Base-by-base conservation (phyloP, 495 filamentous ascomycete species). In the Aspergillus bertholletiae region DNA sequence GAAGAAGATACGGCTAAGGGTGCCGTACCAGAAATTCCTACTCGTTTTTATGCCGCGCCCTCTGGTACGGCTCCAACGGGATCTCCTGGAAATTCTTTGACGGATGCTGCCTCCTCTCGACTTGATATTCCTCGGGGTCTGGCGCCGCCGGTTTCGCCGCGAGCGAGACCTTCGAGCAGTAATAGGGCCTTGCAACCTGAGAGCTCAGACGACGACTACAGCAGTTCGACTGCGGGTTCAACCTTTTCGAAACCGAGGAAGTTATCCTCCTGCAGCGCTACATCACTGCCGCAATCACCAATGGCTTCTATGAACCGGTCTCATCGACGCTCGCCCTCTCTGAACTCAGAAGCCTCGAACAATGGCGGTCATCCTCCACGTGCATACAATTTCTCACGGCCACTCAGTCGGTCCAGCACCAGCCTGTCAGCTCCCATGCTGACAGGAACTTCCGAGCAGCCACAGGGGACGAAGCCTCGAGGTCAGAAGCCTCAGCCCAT, bases 361-460 rank as follows among this genome's bases (percentile, higher is more conserved):
- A 74, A 71, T n/a, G 83, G 86, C 17, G 75, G 76, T n/a, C 70
- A 75, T 18, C 75, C 88, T 27, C 82, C 86, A 1, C 83, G 88
- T 27, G 88, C 89, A 2, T 93, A 92, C 66, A 98, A 97, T 68
- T 97, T 97, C 69, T 97, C 94, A 3, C 78, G 94, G 7, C 94
- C 94, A 2, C 59, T 94, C 26, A 96, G 94, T 69, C 81, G 90
- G 56, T 84, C 87, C 8, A 87, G 85, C 51, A 72, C 74, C 6
- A 84, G 81, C 44, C 80, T 89, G 13, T 84, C 73, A 7, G 68
- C 68, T 0, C 66, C 72, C 1, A 55, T 63, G 30, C 53, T 62
- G 7, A 75, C 26, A 58, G 73, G 53, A 46, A 60, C 41, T 48
- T 65, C 64, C 5, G 71, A 68, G 40, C 49, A 53, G 17, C 27